A percentile compares a stretch with the other conserved stretches of the same genome.
Evolutionary conservation across 2,329 filamentous ascomycete species (phyloP).

Genomic region (Talaromyces pinophilus): DNA sequence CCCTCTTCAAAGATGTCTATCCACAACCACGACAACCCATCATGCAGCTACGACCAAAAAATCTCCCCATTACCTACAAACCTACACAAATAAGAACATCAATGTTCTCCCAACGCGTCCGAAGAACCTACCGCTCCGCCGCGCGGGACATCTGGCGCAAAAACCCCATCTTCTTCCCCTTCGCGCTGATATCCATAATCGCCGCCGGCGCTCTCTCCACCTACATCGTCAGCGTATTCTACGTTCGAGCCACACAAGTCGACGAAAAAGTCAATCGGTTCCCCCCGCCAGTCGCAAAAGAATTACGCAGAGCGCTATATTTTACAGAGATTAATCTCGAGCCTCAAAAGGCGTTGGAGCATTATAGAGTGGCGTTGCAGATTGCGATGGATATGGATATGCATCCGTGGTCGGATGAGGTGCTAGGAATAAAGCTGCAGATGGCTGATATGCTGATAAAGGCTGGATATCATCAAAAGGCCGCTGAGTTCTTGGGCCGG

Average conservation of each 20-base stretch:
- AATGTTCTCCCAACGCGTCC: slow-evolving; percentile 34
- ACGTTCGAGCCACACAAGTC: slow-evolving; percentile 46
- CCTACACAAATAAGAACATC: slow-evolving; percentile 24
- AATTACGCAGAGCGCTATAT: slow-evolving; percentile 81
- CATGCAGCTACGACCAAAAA: background rate
- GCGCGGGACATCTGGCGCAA: slow-evolving; percentile 45
- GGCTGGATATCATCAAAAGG: slow-evolving; percentile 66
- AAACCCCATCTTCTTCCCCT: slow-evolving; percentile 45
- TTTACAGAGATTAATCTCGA: slow-evolving; percentile 78
- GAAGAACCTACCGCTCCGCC: slow-evolving; percentile 38
- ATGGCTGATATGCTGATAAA: slow-evolving; percentile 78
- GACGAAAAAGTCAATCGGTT: slow-evolving; percentile 47
- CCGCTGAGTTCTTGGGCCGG: slow-evolving; percentile 77
- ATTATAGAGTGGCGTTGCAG: slow-evolving; percentile 77
- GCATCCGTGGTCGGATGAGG: slow-evolving; percentile 87
- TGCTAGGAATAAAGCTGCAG: slow-evolving; percentile 84
- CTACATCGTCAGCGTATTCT: slow-evolving; percentile 39
- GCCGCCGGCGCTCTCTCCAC: slow-evolving; percentile 39
- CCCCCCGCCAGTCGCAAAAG: slow-evolving; percentile 50
- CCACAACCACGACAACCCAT: slow-evolving; percentile 4
- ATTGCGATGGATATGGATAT: slow-evolving; percentile 72
- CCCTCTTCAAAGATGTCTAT: slow-evolving; percentile 12
- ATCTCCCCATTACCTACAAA: background rate
- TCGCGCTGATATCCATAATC: slow-evolving; percentile 43
- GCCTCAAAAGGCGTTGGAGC: slow-evolving; percentile 74